Percentiles rank a stretch among this genome's conserved stretches.
Conservation (phyloP, 139 green algal genomes). For the Zygnema circumcarinatum region DNA sequence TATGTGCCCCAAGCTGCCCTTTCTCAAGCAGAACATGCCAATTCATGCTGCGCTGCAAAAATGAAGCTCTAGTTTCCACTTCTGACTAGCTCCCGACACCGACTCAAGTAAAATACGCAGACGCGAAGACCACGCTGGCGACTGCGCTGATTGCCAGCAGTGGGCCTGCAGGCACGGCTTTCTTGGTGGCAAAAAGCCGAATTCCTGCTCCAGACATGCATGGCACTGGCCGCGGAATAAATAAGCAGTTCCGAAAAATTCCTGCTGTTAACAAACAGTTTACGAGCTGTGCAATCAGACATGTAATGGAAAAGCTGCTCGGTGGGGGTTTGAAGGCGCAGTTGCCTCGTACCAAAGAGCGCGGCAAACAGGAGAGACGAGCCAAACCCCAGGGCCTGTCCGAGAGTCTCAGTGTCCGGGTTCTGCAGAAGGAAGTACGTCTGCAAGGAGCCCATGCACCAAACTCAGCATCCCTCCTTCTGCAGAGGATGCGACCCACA, state of each 20-base stretch:
- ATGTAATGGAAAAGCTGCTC: too few relatives aligned
- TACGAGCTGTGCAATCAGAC: too few relatives aligned
- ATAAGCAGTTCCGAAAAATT: too few relatives aligned
- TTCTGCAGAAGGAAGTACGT: slow-evolving; percentile 19
- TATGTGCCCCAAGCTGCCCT: too few relatives aligned
- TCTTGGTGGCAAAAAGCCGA: slow-evolving; percentile 35
- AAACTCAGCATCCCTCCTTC: neutral
- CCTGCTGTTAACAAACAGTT: too few relatives aligned
- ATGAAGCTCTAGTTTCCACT: neutral
- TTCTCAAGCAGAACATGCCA: too few relatives aligned
- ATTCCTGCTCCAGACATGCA: slow-evolving; percentile 2
- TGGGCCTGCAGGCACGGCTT: slow-evolving; percentile 31
- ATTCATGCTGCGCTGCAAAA: neutral
- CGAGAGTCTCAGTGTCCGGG: neutral
- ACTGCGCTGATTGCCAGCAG: slow-evolving; percentile 39
- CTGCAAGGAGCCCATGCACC: neutral
- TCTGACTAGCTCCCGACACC: too few relatives aligned
- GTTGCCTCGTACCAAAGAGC: slow-evolving; percentile 33
- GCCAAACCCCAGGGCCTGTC: slow-evolving; percentile 21
- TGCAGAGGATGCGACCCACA: too few relatives aligned
- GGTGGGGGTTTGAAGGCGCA: too few relatives aligned
- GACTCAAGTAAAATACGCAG: slow-evolving; percentile 47
- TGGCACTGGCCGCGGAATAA: neutral
- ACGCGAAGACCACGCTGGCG: slow-evolving; percentile 40
- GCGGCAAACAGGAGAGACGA: slow-evolving; percentile 6